phyloP scores from a whole-genome alignment of 1,284 basidiomycete species.

The Serendipita sp. region DNA sequence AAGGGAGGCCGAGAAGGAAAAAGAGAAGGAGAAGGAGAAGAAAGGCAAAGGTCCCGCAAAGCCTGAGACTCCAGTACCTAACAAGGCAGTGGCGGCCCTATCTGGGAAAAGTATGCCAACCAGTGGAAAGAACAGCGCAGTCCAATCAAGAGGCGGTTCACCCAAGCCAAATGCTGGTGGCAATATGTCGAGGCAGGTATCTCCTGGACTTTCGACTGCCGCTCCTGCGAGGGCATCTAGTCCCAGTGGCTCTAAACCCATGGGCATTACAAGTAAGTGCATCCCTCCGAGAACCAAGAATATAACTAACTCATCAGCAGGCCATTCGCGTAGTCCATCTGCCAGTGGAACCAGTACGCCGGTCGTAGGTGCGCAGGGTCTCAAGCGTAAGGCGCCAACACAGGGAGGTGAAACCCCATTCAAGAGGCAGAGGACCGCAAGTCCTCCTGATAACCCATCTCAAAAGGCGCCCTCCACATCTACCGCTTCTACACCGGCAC shows the following conservation, averaged over 20 bases:
- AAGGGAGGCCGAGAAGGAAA: background rate
- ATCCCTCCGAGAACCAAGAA: constrained; percentile 13
- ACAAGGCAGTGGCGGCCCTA: constrained; percentile 33
- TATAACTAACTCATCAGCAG: constrained; percentile 14
- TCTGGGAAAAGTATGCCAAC: constrained; percentile 32
- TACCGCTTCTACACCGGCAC: background rate
- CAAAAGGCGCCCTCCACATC: background rate
- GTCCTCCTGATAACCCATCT: background rate
- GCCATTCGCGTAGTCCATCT: constrained; percentile 30
- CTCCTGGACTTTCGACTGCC: background rate
- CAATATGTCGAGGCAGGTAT: background rate
- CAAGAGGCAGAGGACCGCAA: background rate
- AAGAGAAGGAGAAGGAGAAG: background rate
- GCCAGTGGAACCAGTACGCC: constrained; percentile 26
- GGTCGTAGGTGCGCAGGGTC: background rate
- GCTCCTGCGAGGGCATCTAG: constrained; percentile 22
- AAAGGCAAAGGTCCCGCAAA: background rate
- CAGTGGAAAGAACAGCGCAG: constrained; percentile 22
- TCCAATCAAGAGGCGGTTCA: background rate
- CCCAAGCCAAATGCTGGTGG: background rate
- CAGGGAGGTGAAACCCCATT: background rate
- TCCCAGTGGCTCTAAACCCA: constrained; percentile 15
- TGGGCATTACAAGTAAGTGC: constrained; percentile 1
- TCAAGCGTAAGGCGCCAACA: background rate
- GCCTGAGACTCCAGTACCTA: constrained; percentile 11